phyloP scores from a whole-genome alignment of 1,284 basidiomycete species.

The Ceratobasidium sp. region DNA sequence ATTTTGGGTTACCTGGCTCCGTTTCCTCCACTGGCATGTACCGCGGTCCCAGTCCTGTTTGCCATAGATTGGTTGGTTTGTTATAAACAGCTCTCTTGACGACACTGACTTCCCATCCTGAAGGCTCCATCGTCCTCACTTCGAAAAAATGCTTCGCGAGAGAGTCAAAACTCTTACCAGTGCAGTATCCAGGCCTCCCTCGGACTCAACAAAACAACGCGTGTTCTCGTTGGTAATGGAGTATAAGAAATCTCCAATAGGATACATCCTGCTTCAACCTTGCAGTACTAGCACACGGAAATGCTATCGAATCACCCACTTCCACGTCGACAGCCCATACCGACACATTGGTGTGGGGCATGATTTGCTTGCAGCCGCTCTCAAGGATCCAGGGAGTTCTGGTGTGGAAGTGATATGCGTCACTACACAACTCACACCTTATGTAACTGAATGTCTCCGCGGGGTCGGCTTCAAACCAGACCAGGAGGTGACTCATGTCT shows the following conservation, averaged over 20 bases:
- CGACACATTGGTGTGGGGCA: constrained; percentile 23
- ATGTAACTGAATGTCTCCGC: constrained; percentile 23
- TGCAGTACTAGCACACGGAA: neutral
- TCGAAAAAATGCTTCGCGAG: constrained; percentile 20
- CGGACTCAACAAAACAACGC: neutral
- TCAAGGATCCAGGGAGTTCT: neutral
- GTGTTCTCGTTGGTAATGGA: constrained; percentile 27
- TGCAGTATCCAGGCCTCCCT: neutral
- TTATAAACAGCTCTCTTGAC: neutral
- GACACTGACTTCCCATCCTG: neutral
- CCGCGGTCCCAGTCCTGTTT: constrained; percentile 19
- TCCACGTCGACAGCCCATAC: constrained; percentile 34
- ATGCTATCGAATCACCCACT: constrained; percentile 6
- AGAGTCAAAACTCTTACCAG: constrained; percentile 18
- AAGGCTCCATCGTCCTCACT: constrained; percentile 26
- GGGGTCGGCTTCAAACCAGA: constrained; percentile 2
- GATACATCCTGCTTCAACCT: neutral
- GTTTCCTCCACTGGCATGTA: constrained; percentile 17
- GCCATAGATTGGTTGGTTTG: constrained; percentile 27
- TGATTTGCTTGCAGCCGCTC: constrained; percentile 2
- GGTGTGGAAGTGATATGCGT: constrained; percentile 17
- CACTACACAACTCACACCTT: constrained; percentile 12
- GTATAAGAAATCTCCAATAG: constrained; percentile 29
- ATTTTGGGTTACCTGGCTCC: constrained; percentile 25
- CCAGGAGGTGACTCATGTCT: neutral